Base-by-base conservation (phyloP, 768 basidiomycete species). In the Lentinus tigrinus region DNA sequence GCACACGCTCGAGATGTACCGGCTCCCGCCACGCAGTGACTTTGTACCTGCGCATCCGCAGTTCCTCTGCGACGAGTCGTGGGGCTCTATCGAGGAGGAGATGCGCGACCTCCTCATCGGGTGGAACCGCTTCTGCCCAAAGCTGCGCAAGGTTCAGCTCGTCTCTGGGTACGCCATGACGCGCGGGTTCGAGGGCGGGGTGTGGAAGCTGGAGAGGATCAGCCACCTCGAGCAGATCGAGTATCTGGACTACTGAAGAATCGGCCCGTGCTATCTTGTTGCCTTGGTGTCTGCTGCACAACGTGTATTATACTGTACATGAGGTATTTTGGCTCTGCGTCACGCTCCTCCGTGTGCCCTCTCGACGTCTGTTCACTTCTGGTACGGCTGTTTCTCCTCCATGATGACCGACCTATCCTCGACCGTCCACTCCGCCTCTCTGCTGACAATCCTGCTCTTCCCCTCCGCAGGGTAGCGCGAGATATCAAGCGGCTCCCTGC, bases 51-150 rank as follows among this genome's bases (percentile, higher is more conserved):
- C 55, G 8, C 44, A 61, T 28, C 66, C 66, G 16, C 10, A 4
- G 26, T 57, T 23, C 50, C 48, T 65, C 17, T 70, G 61, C 50
- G 69, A 67, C 52, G 11, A 37, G 36, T 61, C 62, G 37, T 65
- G 36, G 58, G 57, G 28, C 34, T 60, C 50, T 23, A 51, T 63
- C 7, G 75, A 75, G 39, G 67, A 62, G 23, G 64, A 69, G 40
- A 63, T 78, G 47, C 66, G 62, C 27, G 74, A 75, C 34, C 69
- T 75, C 17, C 70, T 80, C 36, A 72, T 76, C 9, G 75, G 78
- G 6, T 81, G 79, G 79, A 75, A 74, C 51, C 71, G 73, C 43
- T 74, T 73, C 39, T 78, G 78, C 54, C 70, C 69, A 1, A 52
- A 54, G 46, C 63, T 81, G 54, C 69, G 72, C 23, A 72, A 75